A percentile compares a stretch with the other conserved stretches of the same genome.
Evolutionary conservation across 306 rosid genomes (phyloP).

Genomic region (Urtica urens): DNA sequence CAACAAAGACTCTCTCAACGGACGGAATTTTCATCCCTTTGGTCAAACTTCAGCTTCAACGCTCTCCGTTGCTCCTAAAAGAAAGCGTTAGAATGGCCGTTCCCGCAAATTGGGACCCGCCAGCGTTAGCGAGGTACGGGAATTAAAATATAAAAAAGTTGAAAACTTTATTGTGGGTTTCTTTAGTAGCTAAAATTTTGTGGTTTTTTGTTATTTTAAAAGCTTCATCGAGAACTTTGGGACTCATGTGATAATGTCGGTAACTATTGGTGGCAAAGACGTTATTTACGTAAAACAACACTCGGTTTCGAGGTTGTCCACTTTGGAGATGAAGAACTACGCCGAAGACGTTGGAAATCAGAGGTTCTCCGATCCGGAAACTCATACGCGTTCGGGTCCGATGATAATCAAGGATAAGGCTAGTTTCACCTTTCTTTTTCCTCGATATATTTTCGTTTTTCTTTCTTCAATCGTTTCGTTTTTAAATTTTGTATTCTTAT

Average conservation of each 20-base stretch:
- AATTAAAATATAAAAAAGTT: conserved; percentile 14
- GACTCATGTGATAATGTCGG: conserved; percentile 68
- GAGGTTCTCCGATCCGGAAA: conserved; percentile 53
- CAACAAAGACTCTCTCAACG: conserved; percentile 58
- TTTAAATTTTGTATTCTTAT: background rate
- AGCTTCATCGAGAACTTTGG: conserved; percentile 89
- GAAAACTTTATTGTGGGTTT: too few relatives aligned
- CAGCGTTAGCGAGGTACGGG: conserved; percentile 60
- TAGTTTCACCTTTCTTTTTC: conserved; percentile 26
- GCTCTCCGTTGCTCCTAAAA: conserved; percentile 37
- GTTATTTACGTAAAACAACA: conserved; percentile 76
- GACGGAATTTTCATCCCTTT: conserved; percentile 74
- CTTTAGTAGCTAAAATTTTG: too few relatives aligned
- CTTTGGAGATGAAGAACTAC: conserved; percentile 65
- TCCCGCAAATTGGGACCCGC: conserved; percentile 66
- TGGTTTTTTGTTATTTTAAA: conserved; percentile 26
- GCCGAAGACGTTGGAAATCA: conserved; percentile 61
- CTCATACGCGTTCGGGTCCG: conserved; percentile 46
- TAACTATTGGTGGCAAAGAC: conserved; percentile 89
- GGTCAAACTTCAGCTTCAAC: conserved; percentile 54
- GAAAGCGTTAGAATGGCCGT: conserved; percentile 54
- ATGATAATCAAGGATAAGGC: conserved; percentile 70
- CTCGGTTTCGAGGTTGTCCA: conserved; percentile 58
- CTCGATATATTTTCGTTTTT: background rate
- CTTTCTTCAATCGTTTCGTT: conserved; percentile 1